Conservation (phyloP, 805 yeast genomes). For the Nakazawaea ernobii region DNA sequence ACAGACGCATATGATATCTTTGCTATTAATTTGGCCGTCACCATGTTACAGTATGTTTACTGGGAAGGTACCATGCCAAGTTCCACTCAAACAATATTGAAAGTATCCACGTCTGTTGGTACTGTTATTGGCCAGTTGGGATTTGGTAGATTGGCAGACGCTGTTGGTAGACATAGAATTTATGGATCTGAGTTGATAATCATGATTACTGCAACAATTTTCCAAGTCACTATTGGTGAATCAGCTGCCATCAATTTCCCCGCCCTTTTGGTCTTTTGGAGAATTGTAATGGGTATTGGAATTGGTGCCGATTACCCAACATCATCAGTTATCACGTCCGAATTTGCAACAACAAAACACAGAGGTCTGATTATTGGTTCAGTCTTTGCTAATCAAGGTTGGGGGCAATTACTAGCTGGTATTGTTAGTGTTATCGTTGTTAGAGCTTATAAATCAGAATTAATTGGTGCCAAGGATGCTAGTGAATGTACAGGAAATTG, state of each 20-base stretch:
- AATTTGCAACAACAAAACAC: slow-evolving; percentile 81
- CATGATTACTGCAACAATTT: slow-evolving; percentile 63
- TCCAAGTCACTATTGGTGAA: slow-evolving; percentile 60
- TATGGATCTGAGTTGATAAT: slow-evolving; percentile 74
- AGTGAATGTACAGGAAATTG: slow-evolving; percentile 56
- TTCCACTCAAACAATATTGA: slow-evolving; percentile 61
- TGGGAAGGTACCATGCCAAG: slow-evolving; percentile 56
- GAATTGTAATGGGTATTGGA: slow-evolving; percentile 83
- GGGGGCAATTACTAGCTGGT: slow-evolving; percentile 81
- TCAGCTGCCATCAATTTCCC: slow-evolving; percentile 63
- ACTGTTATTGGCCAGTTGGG: slow-evolving; percentile 77
- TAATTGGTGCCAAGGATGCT: slow-evolving; percentile 43
- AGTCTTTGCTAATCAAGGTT: slow-evolving; percentile 84
- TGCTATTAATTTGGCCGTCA: slow-evolving; percentile 67
- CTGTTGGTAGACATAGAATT: slow-evolving; percentile 68
- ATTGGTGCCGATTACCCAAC: slow-evolving; percentile 89
- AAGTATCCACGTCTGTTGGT: slow-evolving; percentile 83
- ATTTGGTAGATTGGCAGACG: slow-evolving; percentile 70
- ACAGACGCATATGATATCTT: slow-evolving; percentile 83
- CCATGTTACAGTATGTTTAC: slow-evolving; percentile 66
- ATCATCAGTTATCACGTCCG: slow-evolving; percentile 79
- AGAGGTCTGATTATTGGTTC: slow-evolving; percentile 91
- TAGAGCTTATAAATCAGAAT: slow-evolving; percentile 57
- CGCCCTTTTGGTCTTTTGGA: slow-evolving; percentile 61
- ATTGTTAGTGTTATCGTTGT: slow-evolving; percentile 62